Conservation (phyloP, 2,329 filamentous ascomycete species). For the Fusarium nisikadoi region DNA sequence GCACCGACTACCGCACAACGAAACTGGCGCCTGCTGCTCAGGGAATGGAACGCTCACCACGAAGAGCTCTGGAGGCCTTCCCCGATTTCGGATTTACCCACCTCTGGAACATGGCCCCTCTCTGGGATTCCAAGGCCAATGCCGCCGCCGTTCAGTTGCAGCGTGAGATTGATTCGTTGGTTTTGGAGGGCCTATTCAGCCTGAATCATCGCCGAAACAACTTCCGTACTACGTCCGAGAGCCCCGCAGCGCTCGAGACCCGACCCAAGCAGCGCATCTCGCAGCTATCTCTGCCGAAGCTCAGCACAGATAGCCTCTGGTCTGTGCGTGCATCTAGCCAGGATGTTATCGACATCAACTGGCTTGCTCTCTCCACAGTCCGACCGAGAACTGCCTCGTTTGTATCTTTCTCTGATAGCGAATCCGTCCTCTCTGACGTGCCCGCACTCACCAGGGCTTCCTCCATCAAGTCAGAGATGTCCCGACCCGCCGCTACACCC, state of each 20-base stretch:
- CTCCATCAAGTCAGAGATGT: conserved; percentile 36
- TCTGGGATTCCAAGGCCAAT: conserved; percentile 41
- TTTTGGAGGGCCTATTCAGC: conserved; percentile 42
- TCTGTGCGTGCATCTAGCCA: conserved; percentile 38
- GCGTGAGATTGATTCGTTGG: conserved; percentile 36
- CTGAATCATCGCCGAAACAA: conserved; percentile 42
- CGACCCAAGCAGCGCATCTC: conserved; percentile 48
- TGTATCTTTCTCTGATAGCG: conserved; percentile 29
- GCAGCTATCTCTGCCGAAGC: conserved; percentile 43
- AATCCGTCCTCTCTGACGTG: conserved; percentile 17
- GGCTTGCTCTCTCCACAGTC: conserved; percentile 39
- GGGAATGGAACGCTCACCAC: conserved; percentile 35
- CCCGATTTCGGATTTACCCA: conserved; percentile 34
- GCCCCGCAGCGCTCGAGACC: conserved; percentile 46
- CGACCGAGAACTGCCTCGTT: conserved; percentile 35
- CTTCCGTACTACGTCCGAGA: conserved; percentile 42
- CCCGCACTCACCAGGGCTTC: conserved; percentile 35
- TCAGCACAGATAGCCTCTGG: conserved; percentile 52
- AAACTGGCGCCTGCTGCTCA: conserved; percentile 38
- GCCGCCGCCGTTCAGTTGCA: conserved; percentile 26
- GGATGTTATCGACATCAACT: conserved; percentile 30
- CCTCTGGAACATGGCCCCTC: conserved; percentile 44
- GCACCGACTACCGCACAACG: conserved; percentile 41
- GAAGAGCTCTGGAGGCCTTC: conserved; percentile 32
- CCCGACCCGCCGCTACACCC: conserved; percentile 40